A percentile compares a stretch with the other conserved stretches of the same genome.
phyloP scores from a whole-genome alignment of 106 monocot species.

The Allium cepa region DNA sequence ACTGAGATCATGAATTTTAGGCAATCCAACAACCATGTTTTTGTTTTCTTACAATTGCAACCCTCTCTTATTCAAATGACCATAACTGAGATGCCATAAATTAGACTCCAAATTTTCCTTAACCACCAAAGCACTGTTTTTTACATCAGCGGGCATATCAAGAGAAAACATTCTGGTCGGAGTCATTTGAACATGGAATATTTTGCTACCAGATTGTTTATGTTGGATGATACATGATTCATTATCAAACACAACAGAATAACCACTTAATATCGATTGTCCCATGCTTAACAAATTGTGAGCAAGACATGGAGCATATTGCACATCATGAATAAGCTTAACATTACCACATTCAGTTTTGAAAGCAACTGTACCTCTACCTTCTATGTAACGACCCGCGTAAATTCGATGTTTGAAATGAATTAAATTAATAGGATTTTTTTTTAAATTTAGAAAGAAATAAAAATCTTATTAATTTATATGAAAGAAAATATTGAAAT shows the following conservation, averaged over 20 bases:
- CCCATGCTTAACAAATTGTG: too few relatives aligned
- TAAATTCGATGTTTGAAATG: too few relatives aligned
- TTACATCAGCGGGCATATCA: not conserved
- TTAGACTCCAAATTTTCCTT: not conserved
- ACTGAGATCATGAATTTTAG: not conserved
- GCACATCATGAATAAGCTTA: not conserved
- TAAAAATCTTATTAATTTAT: too few relatives aligned
- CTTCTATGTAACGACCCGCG: too few relatives aligned
- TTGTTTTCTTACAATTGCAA: too few relatives aligned
- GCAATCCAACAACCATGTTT: not conserved
- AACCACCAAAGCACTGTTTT: not conserved
- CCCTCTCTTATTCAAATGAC: too few relatives aligned
- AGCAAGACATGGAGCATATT: too few relatives aligned
- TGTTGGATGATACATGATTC: not conserved
- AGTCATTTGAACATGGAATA: not conserved
- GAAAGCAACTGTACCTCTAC: too few relatives aligned
- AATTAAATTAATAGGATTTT: too few relatives aligned
- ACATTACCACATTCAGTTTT: not conserved
- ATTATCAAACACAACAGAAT: conserved; percentile 6
- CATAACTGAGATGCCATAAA: too few relatives aligned
- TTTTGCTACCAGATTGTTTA: not conserved
- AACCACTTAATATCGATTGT: not conserved
- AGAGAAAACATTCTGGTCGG: not conserved
- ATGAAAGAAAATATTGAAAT: too few relatives aligned
- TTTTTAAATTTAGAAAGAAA: too few relatives aligned